These are phyloP conservation scores for Tetracentron sinense DNA, from an alignment of 164 flowering plant species.

Conservation along the genomic window DNA sequence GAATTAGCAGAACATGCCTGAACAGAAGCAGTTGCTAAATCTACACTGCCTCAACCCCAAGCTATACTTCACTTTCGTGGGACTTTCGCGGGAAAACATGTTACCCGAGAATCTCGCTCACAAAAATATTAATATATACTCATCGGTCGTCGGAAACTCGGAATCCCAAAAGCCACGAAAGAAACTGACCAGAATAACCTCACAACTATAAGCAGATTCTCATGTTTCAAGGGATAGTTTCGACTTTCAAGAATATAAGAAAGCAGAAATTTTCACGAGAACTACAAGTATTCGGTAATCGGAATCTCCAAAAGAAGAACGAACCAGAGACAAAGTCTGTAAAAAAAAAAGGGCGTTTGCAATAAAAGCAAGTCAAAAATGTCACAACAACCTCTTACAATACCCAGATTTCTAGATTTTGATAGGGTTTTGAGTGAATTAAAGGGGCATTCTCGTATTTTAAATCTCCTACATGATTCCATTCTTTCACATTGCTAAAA, in stretches of 20 bases:
- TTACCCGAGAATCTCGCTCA: conserved; percentile 17
- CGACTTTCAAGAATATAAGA: neutral
- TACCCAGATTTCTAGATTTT: neutral
- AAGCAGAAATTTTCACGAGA: neutral
- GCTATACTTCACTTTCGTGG: conserved; percentile 11
- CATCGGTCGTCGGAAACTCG: neutral
- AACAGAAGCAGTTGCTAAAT: no score
- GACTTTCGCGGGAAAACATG: no score
- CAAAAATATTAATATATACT: neutral
- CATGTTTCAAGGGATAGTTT: no score
- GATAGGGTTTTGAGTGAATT: neutral
- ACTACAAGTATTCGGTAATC: neutral
- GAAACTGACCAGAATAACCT: conserved; percentile 5
- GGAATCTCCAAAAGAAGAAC: neutral
- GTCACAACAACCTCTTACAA: neutral
- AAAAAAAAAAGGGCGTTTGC: neutral
- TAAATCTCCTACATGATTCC: neutral
- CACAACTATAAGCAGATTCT: no score
- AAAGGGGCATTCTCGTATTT: neutral
- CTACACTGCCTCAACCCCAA: conserved; percentile 11
- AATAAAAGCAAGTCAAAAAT: neutral
- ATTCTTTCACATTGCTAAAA: no score
- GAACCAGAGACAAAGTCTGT: neutral
- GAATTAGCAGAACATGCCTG: no score
- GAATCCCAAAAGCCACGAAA: neutral